phyloP scores from a whole-genome alignment of 495 filamentous ascomycete species.

The Penicillium herquei region DNA sequence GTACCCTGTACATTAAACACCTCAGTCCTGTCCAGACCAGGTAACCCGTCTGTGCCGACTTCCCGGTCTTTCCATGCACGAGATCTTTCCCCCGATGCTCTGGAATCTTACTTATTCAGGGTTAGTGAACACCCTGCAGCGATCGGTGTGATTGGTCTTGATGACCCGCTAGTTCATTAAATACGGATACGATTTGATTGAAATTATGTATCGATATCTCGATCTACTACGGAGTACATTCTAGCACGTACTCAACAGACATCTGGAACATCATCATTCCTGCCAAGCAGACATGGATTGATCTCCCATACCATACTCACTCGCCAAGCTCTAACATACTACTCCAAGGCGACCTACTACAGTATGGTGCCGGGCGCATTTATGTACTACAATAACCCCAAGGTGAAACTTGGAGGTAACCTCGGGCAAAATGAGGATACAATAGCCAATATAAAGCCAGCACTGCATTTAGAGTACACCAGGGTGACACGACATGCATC shows the following conservation, averaged over 20 bases:
- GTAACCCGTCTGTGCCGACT: conserved; percentile 22
- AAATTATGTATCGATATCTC: neutral
- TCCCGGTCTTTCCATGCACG: conserved; percentile 13
- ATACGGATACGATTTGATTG: neutral
- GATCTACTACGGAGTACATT: no score
- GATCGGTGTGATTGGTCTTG: neutral
- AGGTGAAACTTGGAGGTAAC: no score
- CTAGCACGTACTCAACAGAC: no score
- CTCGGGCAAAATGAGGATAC: neutral
- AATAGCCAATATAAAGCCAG: neutral
- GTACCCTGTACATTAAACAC: no score
- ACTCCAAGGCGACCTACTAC: no score
- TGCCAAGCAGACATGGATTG: neutral
- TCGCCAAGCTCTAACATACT: neutral
- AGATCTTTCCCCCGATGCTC: conserved; percentile 14
- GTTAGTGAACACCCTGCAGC: conserved; percentile 11
- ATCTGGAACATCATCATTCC: neutral
- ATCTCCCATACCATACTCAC: neutral
- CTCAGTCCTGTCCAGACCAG: neutral
- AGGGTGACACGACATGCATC: neutral
- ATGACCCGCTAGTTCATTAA: neutral
- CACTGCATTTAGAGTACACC: neutral
- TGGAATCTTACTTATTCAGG: conserved; percentile 25
- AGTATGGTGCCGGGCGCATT: no score
- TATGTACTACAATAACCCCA: no score